phyloP scores from a whole-genome alignment of 1,284 basidiomycete genomes.

The Nidula niveotomentosa region DNA sequence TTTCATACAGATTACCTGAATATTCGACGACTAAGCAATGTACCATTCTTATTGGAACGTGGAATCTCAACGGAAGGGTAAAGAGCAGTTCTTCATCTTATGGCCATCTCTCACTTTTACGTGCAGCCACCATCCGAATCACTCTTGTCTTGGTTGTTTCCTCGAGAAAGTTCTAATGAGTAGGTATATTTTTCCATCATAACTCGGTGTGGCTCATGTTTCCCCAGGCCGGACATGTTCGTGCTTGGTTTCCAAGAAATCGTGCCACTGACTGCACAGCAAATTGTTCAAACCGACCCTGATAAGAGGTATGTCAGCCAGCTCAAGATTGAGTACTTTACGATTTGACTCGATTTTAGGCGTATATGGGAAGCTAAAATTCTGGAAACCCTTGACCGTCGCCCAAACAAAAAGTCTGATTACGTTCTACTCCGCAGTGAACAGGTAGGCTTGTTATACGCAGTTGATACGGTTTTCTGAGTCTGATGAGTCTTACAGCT shows the following conservation, averaged over 20 bases:
- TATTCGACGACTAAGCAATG: conserved; percentile 83
- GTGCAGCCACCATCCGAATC: conserved; percentile 78
- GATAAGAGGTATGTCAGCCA: conserved; percentile 70
- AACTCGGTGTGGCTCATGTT: background rate
- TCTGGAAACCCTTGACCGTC: conserved; percentile 72
- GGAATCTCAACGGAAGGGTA: conserved; percentile 94
- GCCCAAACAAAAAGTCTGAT: conserved; percentile 64
- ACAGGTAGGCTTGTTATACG: conserved; percentile 51
- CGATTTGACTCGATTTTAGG: conserved; percentile 34
- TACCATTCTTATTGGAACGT: conserved; percentile 86
- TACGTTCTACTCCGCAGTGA: conserved; percentile 93
- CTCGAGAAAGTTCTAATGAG: conserved; percentile 70
- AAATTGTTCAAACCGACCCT: conserved; percentile 95
- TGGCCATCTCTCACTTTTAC: background rate
- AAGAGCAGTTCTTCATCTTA: conserved; percentile 15
- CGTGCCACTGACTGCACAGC: conserved; percentile 94
- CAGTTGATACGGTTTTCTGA: background rate
- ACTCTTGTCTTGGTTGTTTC: conserved; percentile 89
- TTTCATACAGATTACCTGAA: conserved; percentile 62
- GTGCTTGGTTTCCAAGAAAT: conserved; percentile 98
- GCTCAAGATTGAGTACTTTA: background rate
- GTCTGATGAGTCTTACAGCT: conserved; percentile 48
- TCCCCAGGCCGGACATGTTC: conserved; percentile 81
- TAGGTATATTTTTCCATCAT: conserved; percentile 28
- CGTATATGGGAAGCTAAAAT: conserved; percentile 87